A percentile compares a stretch with the other conserved stretches of the same genome.
Evolutionary conservation across 2,329 filamentous ascomycete genomes (phyloP).

Genomic region (Neofusicoccum sp.): DNA sequence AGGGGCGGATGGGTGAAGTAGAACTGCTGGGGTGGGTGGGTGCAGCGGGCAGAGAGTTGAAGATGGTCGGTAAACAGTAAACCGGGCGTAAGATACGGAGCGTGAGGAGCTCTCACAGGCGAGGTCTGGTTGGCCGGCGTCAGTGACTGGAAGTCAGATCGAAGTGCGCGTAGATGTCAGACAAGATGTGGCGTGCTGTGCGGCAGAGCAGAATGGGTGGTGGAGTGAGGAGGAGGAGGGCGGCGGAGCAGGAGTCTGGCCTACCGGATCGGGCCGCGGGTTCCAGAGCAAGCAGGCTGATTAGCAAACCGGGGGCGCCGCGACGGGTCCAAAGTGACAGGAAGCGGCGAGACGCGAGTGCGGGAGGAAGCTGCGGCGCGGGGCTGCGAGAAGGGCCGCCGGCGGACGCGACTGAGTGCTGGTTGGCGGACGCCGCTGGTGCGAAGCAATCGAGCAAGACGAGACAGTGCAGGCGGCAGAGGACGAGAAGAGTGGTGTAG

Average conservation of each 20-base stretch:
- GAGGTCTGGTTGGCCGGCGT: conserved; percentile 2
- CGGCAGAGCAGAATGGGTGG: conserved; percentile 11
- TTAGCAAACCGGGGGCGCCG: background rate
- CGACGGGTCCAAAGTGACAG: background rate
- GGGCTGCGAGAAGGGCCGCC: background rate
- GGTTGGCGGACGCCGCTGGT: background rate
- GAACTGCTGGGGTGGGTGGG: background rate
- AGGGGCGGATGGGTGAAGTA: background rate
- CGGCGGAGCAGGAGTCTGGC: background rate
- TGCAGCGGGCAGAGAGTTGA: conserved; percentile 12
- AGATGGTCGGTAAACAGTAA: conserved; percentile 30
- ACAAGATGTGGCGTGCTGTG: conserved; percentile 4
- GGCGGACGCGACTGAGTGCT: too few species aligned
- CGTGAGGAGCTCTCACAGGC: background rate
- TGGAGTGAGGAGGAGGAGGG: conserved; percentile 12
- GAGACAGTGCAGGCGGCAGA: background rate
- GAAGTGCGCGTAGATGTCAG: conserved; percentile 15
- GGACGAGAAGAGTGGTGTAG: background rate
- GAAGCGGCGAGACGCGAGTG: background rate
- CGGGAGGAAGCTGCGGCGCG: background rate
- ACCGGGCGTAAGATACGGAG: conserved; percentile 18
- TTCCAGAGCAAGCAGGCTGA: background rate
- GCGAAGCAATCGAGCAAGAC: background rate
- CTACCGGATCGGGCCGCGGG: background rate
- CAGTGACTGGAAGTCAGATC: conserved; percentile 5